Percentiles rank a stretch among this genome's conserved stretches.
Evolutionary conservation across 495 filamentous ascomycete species (phyloP).

Genomic region (Annulohypoxylon bovei): DNA sequence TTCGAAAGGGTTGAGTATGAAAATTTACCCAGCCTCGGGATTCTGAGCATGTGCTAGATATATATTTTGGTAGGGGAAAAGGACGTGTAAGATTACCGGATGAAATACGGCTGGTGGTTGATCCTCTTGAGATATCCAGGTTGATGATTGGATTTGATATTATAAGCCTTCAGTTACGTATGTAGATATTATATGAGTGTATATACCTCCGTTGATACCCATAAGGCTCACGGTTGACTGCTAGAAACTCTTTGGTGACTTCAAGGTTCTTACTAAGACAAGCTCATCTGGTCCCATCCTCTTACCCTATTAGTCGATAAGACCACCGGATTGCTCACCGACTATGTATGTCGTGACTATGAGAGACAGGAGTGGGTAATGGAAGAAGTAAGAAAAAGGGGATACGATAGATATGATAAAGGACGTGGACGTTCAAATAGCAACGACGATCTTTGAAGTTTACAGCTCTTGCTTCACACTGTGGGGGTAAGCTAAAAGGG

Average conservation of each 20-base stretch:
- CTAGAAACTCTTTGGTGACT: background rate
- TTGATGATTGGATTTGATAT: background rate
- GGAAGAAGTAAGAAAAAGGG: background rate
- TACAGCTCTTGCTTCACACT: background rate
- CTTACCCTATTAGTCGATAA: background rate
- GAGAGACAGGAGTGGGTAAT: background rate
- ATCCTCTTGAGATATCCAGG: background rate
- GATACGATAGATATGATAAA: background rate
- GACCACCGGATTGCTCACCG: background rate
- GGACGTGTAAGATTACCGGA: background rate
- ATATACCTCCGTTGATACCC: conserved; percentile 25
- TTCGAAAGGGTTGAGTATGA: background rate
- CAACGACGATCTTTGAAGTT: conserved; percentile 1
- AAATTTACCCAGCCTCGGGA: too few species aligned
- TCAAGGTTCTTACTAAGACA: background rate
- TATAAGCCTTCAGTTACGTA: background rate
- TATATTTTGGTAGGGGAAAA: background rate
- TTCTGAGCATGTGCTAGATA: background rate
- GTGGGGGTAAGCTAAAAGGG: conserved; percentile 3
- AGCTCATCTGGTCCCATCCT: background rate
- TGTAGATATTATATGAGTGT: conserved; percentile 10
- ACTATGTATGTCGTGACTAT: background rate
- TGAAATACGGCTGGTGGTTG: background rate
- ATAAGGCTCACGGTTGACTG: background rate
- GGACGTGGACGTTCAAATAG: background rate